Evolutionary conservation across 345 rosid species (phyloP), one percentile per base, ranked within the genome.

Genomic region (Bruguiera parviflora): DNA sequence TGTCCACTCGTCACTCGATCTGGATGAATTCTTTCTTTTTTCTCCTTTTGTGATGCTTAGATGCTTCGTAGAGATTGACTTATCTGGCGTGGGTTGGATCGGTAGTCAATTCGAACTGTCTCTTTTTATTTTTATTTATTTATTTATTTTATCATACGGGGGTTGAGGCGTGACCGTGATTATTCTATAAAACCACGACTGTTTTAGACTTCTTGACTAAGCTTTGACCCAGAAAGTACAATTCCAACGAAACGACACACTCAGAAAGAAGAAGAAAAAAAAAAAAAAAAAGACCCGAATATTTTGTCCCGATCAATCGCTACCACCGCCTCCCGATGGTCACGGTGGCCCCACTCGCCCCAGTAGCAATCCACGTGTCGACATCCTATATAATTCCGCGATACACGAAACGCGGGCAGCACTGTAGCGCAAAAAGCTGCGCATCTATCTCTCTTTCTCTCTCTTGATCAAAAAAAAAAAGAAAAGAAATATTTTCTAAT

Each of bases 231-330:
- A 15, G 32, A 43, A 3, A 43, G 49, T 43, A 33, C 19, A 43
- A 43, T 3, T 13, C 18, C 18, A 43, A 43, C 18, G 0, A 11
- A 43, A 43, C 2, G 43, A 25, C 1, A 62, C 29, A 24, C 20
- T n/a, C n/a, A n/a, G n/a, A n/a, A n/a, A n/a, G n/a, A 31, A 22
- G 39, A 19, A 5, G n/a, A 21, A 22, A 37, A 11, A 62, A 9
- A 32, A 22, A 61, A 33, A 33, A 35, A 35, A 35, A 1, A 33
- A 33, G 7, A 35, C 13, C 18, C 5, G 5, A 43, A 43, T 13
- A 13, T 11, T 43, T 43, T 43, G 68, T 65, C 46, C 68, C 59
- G 52, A 11, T 65, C 58, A 31, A 31, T 65, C 58, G 52, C 58
- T 39, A 31, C 68, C 58, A 11, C 21, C 18, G 49, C 18, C 31